Conservation (phyloP, 1,284 basidiomycete species). For the Agroathelia rolfsii region DNA sequence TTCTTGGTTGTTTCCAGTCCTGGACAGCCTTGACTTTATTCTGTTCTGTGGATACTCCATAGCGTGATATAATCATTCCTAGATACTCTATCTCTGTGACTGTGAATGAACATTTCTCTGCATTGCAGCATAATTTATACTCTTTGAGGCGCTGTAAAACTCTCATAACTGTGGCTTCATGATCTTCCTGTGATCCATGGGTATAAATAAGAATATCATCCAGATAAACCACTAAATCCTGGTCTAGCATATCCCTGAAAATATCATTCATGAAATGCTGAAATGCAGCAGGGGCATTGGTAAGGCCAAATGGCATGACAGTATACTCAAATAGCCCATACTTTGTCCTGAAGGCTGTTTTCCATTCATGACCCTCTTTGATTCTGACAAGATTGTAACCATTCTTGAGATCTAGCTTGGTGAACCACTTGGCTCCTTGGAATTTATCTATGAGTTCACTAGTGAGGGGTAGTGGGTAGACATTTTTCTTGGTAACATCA, state of each 20-base stretch:
- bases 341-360: conserved; percentile 21
- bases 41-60: conserved; percentile 24
- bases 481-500: conserved; percentile 20
- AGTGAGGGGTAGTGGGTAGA: conserved; percentile 21
- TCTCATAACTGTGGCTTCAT: conserved; percentile 15
- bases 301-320: conserved; percentile 28
- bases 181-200: conserved; percentile 7
- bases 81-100: conserved; percentile 24
- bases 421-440: conserved; percentile 15
- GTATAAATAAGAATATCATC: conserved; percentile 11
- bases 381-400: conserved; percentile 14
- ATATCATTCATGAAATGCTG: conserved; percentile 16
- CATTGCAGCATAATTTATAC: conserved; percentile 22
- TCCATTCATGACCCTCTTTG: conserved; percentile 7
- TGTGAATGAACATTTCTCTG: conserved; percentile 30
- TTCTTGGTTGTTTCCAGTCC: conserved; percentile 24
- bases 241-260: conserved; percentile 14
- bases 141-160: conserved; percentile 24
- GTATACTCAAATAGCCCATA: conserved; percentile 26
- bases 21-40: conserved; percentile 26
- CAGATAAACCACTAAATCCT: conserved; percentile 18
- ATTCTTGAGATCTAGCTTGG: conserved; percentile 19
- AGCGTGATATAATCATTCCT: conserved; percentile 22
- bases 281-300: conserved; percentile 20
- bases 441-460: conserved; percentile 19